Base-by-base conservation (phyloP, 371 early-diverging fungal genomes). In the Amoeboaphelidium occidentale region DNA sequence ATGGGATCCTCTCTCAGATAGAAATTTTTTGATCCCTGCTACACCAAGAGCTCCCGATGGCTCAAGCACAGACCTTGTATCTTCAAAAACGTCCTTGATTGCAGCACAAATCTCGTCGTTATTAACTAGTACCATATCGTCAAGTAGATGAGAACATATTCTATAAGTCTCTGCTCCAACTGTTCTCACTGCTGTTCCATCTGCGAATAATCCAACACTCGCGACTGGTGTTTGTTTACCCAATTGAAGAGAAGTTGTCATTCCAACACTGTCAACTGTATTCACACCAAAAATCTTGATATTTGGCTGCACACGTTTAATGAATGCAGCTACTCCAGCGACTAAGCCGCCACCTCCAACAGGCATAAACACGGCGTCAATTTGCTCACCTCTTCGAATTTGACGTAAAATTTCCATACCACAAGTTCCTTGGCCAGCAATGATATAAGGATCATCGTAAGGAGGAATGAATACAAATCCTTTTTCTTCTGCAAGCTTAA, bases 51-150 rank as follows among this genome's bases (percentile, higher is more conserved):
- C 96, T 42, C 93, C 96, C 3, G 96, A 83, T 20, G 96, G 91
- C 60, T 96, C 96, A 27, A 89, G 78, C 20, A 96, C 78, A 6
- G 79, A 73, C 27, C 93, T 74, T 0, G 93, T 88, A 53, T 96
- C 93, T 63, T 89, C 91, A 62, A 92, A 96, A 3, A 81, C 76
- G 62, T 96, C 96, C 62, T 91, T 91, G 68, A 96, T 92, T 41
- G 91, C 91, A 2, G 96, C 92, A 60, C 96, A 96, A 28, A 92
- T 56, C 60, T 94, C 93, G 65, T 94, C 96, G 54, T 82, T 96
- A 46, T 68, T 71, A 1, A 96, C 86, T 44, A 79, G 68, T 27
- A 96, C 69, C 59, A 86, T 77, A 43, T 84, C 92, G 55, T 72
- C 72, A 21, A 70, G 49, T 14, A 61, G 50, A 25, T 61, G 60